Conservation (phyloP, 805 yeast species). For the Ogataea trehaloabstinens region DNA sequence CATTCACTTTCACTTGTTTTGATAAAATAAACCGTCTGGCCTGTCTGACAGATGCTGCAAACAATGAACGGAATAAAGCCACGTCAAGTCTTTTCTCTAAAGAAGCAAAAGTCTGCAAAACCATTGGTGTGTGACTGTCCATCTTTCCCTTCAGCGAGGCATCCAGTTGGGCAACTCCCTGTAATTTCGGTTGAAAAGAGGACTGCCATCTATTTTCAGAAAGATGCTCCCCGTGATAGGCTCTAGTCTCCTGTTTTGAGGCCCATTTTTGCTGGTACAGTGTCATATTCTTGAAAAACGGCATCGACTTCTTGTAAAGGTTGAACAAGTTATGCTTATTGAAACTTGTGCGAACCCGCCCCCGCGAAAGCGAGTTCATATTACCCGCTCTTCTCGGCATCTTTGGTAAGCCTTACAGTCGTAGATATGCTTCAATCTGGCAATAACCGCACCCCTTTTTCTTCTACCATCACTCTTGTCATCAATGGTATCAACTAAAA, state of each 20-base stretch:
- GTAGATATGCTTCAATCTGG: too few relatives aligned
- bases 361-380: constrained; percentile 31
- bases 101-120: constrained; percentile 83
- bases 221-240: constrained; percentile 92
- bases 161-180: constrained; percentile 87
- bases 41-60: constrained; percentile 91
- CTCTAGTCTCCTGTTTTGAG: constrained; percentile 87
- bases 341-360: constrained; percentile 79
- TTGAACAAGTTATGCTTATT: constrained; percentile 91
- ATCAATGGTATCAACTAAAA: too few relatives aligned
- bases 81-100: constrained; percentile 86
- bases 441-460: too few relatives aligned
- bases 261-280: constrained; percentile 89
- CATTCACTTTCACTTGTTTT: constrained; percentile 85
- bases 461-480: too few relatives aligned
- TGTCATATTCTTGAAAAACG: constrained; percentile 56
- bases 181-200: constrained; percentile 64
- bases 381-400: constrained; percentile 33
- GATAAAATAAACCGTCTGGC: constrained; percentile 83
- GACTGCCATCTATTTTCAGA: constrained; percentile 81
- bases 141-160: constrained; percentile 65
- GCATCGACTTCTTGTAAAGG: constrained; percentile 66
- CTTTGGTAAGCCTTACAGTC: too few relatives aligned
- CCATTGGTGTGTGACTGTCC: constrained; percentile 69
- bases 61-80: constrained; percentile 88